phyloP scores from a whole-genome alignment of 2,329 filamentous ascomycete species.

The Nigrospora oryzae region DNA sequence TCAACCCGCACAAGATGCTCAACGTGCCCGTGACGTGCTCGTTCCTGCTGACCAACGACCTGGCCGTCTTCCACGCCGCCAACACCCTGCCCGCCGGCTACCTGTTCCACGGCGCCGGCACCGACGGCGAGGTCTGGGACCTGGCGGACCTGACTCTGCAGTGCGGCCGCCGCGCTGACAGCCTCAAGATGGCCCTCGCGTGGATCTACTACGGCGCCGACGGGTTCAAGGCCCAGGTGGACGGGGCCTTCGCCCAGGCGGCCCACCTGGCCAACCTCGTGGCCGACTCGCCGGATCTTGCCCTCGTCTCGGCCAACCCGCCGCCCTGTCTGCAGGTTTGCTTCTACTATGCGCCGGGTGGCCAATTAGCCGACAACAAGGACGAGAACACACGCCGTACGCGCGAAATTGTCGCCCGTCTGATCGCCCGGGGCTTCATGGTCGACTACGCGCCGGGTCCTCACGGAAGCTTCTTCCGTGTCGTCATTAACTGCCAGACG shows the following conservation, averaged over 20 bases:
- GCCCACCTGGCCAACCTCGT: constrained; percentile 58
- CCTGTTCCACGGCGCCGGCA: constrained; percentile 56
- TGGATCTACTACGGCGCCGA: constrained; percentile 82
- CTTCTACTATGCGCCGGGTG: constrained; percentile 71
- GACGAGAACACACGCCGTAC: constrained; percentile 41
- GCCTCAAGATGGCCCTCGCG: constrained; percentile 75
- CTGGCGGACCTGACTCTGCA: constrained; percentile 88
- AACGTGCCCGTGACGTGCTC: constrained; percentile 85
- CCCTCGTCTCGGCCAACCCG: constrained; percentile 65
- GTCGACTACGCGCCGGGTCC: constrained; percentile 52
- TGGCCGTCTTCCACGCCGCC: constrained; percentile 68
- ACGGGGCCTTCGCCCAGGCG: constrained; percentile 66
- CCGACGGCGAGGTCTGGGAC: constrained; percentile 62
- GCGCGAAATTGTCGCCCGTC: constrained; percentile 34
- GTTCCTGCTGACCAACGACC: constrained; percentile 73
- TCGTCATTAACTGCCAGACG: constrained; percentile 51
- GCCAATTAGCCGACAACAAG: constrained; percentile 32
- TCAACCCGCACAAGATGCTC: constrained; percentile 98
- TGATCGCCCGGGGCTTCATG: constrained; percentile 49
- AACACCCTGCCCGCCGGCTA: constrained; percentile 87
- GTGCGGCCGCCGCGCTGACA: constrained; percentile 80
- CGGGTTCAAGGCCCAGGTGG: constrained; percentile 64
- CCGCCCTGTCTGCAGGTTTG: constrained; percentile 90
- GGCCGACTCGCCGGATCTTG: constrained; percentile 47
- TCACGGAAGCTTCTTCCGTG: constrained; percentile 48